Percentiles rank a stretch among this genome's conserved stretches.
Evolutionary conservation across 495 filamentous ascomycete species (phyloP).

Genomic region (Daldinia grandis): DNA sequence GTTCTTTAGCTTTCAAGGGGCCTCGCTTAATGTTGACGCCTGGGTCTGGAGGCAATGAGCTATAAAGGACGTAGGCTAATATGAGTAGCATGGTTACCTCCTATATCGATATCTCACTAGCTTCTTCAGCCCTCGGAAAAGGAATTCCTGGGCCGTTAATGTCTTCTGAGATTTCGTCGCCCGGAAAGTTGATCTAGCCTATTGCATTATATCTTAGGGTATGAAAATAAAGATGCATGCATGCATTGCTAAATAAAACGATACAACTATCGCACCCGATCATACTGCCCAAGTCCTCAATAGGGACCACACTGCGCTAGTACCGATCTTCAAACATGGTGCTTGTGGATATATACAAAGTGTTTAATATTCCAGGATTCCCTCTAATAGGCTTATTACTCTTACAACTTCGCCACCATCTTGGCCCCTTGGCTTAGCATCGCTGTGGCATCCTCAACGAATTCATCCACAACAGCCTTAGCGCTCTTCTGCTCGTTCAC

Average conservation of each 20-base stretch:
- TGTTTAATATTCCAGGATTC: not conserved
- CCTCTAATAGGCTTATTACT: not conserved
- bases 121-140: too few relatives aligned
- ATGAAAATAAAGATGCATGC: not conserved
- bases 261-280: not conserved
- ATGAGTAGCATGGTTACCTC: too few relatives aligned
- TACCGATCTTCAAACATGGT: not conserved
- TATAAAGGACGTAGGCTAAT: too few relatives aligned
- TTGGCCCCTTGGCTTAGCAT: slow-evolving; percentile 71
- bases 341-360: slow-evolving; percentile 15
- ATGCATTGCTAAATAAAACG: not conserved
- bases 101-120: too few relatives aligned
- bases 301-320: not conserved
- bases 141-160: too few relatives aligned
- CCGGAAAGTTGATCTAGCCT: too few relatives aligned
- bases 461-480: slow-evolving; percentile 93
- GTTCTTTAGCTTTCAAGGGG: not conserved
- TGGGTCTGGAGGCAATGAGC: too few relatives aligned
- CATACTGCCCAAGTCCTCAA: not conserved
- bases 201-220: too few relatives aligned
- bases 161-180: too few relatives aligned
- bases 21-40: not conserved
- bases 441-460: slow-evolving; percentile 81
- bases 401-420: slow-evolving; percentile 73
- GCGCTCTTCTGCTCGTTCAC: slow-evolving; percentile 92